Evolutionary conservation across 1,284 basidiomycete species (phyloP), one percentile per base, ranked within the genome.

Genomic region (Sparassis latifolia): DNA sequence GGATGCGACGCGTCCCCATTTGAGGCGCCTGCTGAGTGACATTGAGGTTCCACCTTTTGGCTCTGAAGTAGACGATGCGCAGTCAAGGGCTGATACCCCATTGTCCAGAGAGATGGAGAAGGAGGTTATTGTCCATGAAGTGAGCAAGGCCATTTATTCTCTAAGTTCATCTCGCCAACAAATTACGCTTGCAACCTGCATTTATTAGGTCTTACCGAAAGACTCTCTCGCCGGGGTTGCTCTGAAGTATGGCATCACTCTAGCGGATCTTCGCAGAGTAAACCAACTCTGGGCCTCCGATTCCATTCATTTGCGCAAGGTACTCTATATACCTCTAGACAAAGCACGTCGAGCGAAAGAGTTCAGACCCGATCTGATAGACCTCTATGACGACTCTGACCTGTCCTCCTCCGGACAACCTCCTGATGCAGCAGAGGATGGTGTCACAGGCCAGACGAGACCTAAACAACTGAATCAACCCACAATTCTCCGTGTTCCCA

Each of bases 241-340:
- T 0, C 73, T 97, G 43, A 87, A 85, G 58, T 96, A 96, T 64
- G 91, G 90, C 3, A 86, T 94, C 49, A 79, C 84, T 6, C 73
- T 95, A 45, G 77, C 89, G 10, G 84, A 87, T n/a, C 75, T 97
- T 10, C 84, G 92, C 44, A 79, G 82, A 57, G 84, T 83, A 40
- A 97, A 97, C 68, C 90, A 93, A 55, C 74, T 97, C 3, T 97
- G 93, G 93, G 69, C 89, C 1, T 86, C 88, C 10, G 94, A 97
- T 64, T 78, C 90, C 0, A 87, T 97, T 45, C 90, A 95, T 66
- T 76, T 93, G 35, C 86, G 92, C 39, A 84, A 84, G 41, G 75
- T 82, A 5, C 79, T 97, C 42, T 85, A 89, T 61, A 86, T 97
- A 52, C 92, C 93, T 1, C 58, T 85, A 31, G 67, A 74, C 57